Base-by-base conservation (phyloP, 768 basidiomycete species). In the Collybia sordida region DNA sequence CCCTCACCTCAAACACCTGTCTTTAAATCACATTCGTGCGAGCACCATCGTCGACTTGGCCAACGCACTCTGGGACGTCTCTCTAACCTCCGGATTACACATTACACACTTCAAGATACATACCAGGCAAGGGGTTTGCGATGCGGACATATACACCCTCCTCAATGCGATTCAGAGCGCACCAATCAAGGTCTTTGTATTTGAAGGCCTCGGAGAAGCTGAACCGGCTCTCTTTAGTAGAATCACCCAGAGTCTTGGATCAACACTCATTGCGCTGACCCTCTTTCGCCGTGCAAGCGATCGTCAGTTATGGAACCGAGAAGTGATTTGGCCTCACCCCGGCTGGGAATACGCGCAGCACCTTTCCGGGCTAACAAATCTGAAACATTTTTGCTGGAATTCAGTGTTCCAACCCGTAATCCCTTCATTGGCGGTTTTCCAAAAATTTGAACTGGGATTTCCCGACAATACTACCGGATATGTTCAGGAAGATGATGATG, bases 371-470 rank as follows among this genome's bases (percentile, higher is more conserved):
- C 57, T 62, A 27, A 54, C 45, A 27, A 35, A 39, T 4, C 51
- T 65, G 42, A 35, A 54, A 5, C 57, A 62, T 41, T 67, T 67
- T 42, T 59, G 62, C 41, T 65, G 65, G 64, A 66, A 66, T 17
- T 11, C 19, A 15, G 11, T 34, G 23, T 22, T 6, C 21, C 21
- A 31, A 18, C 17, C 24, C 15, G 5, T 15, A 21, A 6, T 6
- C 9, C 5, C 41, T 21, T 15, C 41, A 6, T 21, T 42, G 9
- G 21, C 18, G 6, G 12, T n/a, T 7, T 42, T 43, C 31, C 31
- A 21, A 21, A 39, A 12, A 6, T 50, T 27, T 23, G 28, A 28
- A 43, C 19, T 21, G 12, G 40, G 39, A 18, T 42, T 35, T 18
- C 40, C 40, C 9, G 47, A 49, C 7, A 7, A 24, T n/a, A n/a